phyloP scores from a whole-genome alignment of 2,329 filamentous ascomycete genomes.

The Cladosporium sp. region DNA sequence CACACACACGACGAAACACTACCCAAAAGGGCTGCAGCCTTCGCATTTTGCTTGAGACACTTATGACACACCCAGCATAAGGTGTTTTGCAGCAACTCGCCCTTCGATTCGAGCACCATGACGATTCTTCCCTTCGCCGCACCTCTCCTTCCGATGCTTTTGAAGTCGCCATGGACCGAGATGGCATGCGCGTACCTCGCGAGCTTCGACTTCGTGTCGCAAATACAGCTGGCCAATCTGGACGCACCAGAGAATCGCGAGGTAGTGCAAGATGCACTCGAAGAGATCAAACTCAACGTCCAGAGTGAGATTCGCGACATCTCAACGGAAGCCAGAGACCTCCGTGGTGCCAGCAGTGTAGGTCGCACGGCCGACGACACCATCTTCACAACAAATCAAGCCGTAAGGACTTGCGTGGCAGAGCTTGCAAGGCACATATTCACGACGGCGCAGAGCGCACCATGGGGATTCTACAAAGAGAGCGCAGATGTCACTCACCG shows the following conservation, averaged over 20 bases:
- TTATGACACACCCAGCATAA: background rate
- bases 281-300: background rate
- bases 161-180: background rate
- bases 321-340: background rate
- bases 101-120: background rate
- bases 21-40: background rate
- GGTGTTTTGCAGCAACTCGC: background rate
- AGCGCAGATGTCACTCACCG: background rate
- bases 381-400: background rate
- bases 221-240: background rate
- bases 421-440: background rate
- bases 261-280: background rate
- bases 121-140: background rate
- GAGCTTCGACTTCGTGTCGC: background rate
- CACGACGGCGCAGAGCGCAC: background rate
- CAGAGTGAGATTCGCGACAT: background rate
- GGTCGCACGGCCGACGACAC: background rate
- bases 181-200: background rate
- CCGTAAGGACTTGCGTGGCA: background rate
- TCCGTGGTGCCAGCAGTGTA: background rate
- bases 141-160: background rate
- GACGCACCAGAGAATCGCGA: background rate
- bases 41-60: background rate
- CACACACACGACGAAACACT: background rate
- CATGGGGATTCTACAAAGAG: background rate